These are phyloP conservation scores for Circinella umbellata DNA, from an alignment of 371 early-diverging fungal genomes.

Conservation along the genomic window DNA sequence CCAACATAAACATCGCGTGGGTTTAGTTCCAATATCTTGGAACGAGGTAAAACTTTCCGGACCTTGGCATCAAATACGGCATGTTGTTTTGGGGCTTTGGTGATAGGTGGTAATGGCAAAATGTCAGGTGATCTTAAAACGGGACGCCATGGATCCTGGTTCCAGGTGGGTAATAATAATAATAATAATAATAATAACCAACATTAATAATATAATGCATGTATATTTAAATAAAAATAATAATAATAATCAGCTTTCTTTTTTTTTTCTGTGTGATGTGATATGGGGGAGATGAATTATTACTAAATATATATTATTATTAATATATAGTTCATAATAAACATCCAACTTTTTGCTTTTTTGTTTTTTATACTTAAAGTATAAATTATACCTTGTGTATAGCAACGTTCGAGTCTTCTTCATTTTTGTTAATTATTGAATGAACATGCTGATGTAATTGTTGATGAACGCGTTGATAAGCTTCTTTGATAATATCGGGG, in stretches of 20 bases:
- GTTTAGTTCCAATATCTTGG: slow-evolving; percentile 48
- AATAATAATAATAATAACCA: too few species aligned
- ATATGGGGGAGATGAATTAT: too few species aligned
- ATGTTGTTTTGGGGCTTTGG: slow-evolving; percentile 29
- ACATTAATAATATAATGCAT: too few species aligned
- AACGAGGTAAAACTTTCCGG: slow-evolving; percentile 47
- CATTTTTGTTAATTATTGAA: slow-evolving; percentile 17
- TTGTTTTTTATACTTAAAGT: slow-evolving; percentile 13
- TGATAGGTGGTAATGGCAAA: slow-evolving; percentile 44
- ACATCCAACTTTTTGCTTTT: not conserved
- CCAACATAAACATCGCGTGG: slow-evolving; percentile 45
- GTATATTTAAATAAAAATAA: too few species aligned
- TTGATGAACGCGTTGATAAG: slow-evolving; percentile 26
- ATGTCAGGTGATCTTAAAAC: slow-evolving; percentile 44
- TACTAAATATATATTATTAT: too few species aligned
- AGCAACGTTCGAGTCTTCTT: slow-evolving; percentile 3
- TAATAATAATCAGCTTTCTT: too few species aligned
- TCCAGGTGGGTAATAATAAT: not conserved
- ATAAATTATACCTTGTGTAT: slow-evolving; percentile 5
- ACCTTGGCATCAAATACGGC: slow-evolving; percentile 46
- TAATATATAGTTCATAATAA: slow-evolving; percentile 12
- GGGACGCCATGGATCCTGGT: slow-evolving; percentile 39
- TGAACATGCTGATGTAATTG: slow-evolving; percentile 19
- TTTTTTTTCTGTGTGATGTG: too few species aligned
- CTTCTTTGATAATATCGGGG: slow-evolving; percentile 55